These are phyloP conservation scores for Halteria grandinella DNA, from an alignment of 73 alveolate genomes.

Conservation along the genomic window DNA sequence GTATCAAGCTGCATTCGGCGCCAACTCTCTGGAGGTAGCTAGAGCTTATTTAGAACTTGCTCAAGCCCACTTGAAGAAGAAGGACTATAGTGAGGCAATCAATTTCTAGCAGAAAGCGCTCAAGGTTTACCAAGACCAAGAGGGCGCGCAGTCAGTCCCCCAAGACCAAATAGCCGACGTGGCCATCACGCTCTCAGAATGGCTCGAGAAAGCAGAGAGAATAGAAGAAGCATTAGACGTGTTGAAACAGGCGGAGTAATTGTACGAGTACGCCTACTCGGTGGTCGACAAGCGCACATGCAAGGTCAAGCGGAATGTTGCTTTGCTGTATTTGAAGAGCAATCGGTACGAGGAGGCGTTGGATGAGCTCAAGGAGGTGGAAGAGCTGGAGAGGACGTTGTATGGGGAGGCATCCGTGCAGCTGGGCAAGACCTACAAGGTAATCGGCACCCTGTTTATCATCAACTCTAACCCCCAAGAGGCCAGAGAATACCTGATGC, in stretches of 20 bases:
- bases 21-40: constrained; percentile 63
- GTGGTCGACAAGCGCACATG: constrained; percentile 84
- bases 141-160: constrained; percentile 51
- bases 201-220: constrained; percentile 63
- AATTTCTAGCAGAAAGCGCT: constrained; percentile 67
- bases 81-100: constrained; percentile 75
- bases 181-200: constrained; percentile 65
- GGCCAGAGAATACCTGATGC: constrained; percentile 76
- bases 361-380: constrained; percentile 80
- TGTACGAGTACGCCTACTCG: constrained; percentile 67
- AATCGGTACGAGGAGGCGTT: constrained; percentile 83
- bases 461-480: constrained; percentile 69
- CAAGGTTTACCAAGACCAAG: constrained; percentile 64
- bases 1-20: constrained; percentile 72
- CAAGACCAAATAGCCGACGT: constrained; percentile 75
- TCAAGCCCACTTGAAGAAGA: constrained; percentile 67
- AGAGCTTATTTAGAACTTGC: constrained; percentile 77
- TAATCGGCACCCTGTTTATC: constrained; percentile 82
- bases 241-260: constrained; percentile 66
- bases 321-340: constrained; percentile 72
- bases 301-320: constrained; percentile 84
- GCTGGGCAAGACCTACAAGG: constrained; percentile 82
- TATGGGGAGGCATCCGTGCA: constrained; percentile 83
- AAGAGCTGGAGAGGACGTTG: constrained; percentile 79
- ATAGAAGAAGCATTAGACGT: constrained; percentile 74